A percentile compares a stretch with the other conserved stretches of the same genome.
These are phyloP conservation scores for Asterophora lycoperdoides DNA, from an alignment of 768 basidiomycete genomes.

Conservation along the genomic window DNA sequence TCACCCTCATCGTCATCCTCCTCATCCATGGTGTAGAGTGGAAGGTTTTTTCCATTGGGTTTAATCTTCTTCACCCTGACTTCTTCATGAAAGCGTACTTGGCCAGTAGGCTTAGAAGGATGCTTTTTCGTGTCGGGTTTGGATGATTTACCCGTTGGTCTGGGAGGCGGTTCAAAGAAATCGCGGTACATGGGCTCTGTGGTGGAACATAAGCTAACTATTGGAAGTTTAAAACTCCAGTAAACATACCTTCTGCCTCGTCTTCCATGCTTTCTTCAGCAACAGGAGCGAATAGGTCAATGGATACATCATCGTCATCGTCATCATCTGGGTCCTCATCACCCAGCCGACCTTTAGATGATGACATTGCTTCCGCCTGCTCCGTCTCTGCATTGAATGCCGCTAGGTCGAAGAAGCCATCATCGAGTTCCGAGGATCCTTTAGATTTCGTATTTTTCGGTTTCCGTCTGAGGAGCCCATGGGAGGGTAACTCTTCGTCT, in stretches of 20 bases:
- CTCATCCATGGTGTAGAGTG: conserved; percentile 42
- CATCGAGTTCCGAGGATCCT: conserved; percentile 55
- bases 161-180: conserved; percentile 70
- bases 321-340: conserved; percentile 44
- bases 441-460: conserved; percentile 16
- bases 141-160: conserved; percentile 9
- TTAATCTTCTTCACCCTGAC: conserved; percentile 82
- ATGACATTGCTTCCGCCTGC: conserved; percentile 61
- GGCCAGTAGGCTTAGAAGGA: conserved; percentile 25
- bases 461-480: conserved; percentile 20
- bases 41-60: conserved; percentile 60
- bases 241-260: conserved; percentile 39
- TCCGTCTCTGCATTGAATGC: conserved; percentile 87
- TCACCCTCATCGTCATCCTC: conserved; percentile 36
- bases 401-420: conserved; percentile 85
- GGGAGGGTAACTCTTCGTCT: conserved; percentile 23
- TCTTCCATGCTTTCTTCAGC: conserved; percentile 47
- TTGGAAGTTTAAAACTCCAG: not conserved
- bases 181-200: conserved; percentile 68
- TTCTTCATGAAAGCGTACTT: conserved; percentile 77
- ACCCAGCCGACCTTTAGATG: conserved; percentile 58
- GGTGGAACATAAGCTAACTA: conserved; percentile 3
- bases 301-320: conserved; percentile 49
- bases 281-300: conserved; percentile 69
- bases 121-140: conserved; percentile 19